These are phyloP conservation scores for Aspergillus ochraceoroseus DNA, from an alignment of 2,329 filamentous ascomycete species.

Conservation along the genomic window DNA sequence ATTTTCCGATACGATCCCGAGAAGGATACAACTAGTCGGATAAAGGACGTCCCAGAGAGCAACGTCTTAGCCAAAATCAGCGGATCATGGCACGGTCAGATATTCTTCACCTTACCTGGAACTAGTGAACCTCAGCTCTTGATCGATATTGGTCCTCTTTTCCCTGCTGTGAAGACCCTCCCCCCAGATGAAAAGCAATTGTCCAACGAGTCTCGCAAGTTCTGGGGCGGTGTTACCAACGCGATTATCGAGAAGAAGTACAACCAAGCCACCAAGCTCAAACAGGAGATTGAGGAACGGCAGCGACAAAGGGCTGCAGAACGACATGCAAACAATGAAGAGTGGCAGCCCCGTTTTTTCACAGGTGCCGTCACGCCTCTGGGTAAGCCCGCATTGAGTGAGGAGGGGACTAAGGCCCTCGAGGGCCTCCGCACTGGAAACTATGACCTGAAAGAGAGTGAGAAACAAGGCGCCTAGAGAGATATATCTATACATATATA, in stretches of 20 bases:
- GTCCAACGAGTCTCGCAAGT: conserved; percentile 79
- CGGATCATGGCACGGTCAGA: conserved; percentile 75
- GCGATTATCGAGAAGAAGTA: conserved; percentile 82
- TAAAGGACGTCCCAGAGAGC: conserved; percentile 80
- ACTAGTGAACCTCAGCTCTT: conserved; percentile 60
- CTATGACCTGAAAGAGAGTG: conserved; percentile 46
- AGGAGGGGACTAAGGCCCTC: conserved; percentile 57
- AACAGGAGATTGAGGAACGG: conserved; percentile 84
- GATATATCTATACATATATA: conserved; percentile 1
- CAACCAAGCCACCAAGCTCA: conserved; percentile 74
- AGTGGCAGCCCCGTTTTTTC: conserved; percentile 89
- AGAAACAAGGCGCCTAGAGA: conserved; percentile 32
- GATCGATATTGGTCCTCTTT: conserved; percentile 81
- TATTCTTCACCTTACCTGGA: conserved; percentile 55
- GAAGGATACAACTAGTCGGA: conserved; percentile 71
- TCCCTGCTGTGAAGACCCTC: conserved; percentile 69
- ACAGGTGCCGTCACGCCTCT: conserved; percentile 55
- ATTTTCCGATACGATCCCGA: conserved; percentile 86
- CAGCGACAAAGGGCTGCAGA: conserved; percentile 81
- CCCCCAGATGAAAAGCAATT: conserved; percentile 75
- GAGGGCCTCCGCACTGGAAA: conserved; percentile 52
- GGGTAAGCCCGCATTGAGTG: conserved; percentile 59
- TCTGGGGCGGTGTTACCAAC: conserved; percentile 83
- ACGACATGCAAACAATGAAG: conserved; percentile 62
- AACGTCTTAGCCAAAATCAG: conserved; percentile 77